Conservation (phyloP, 106 monocot species). For the Iris macrosiphon region DNA sequence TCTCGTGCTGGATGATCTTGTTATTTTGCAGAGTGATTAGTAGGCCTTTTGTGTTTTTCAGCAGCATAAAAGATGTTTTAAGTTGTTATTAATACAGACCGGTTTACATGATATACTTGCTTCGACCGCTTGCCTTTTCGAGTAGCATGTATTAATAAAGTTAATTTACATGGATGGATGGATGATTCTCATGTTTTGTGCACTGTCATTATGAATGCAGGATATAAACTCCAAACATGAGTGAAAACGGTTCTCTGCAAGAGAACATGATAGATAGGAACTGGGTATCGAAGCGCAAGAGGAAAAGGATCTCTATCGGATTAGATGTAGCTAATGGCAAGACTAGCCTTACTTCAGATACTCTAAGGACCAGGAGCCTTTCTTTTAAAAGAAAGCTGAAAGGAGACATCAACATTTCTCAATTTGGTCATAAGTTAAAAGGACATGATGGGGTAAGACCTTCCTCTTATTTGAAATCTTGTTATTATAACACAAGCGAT, state of each 20-base stretch:
- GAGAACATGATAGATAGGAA: constrained; percentile 57
- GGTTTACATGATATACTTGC: no score
- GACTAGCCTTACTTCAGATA: no score
- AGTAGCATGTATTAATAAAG: no score
- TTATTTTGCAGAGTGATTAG: no score
- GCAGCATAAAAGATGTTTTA: no score
- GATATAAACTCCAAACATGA: constrained; percentile 31
- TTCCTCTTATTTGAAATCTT: no score
- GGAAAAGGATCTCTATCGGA: constrained; percentile 38
- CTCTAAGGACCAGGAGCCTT: no score
- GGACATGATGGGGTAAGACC: constrained; percentile 75
- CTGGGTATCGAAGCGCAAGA: constrained; percentile 77
- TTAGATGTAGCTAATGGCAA: constrained; percentile 18
- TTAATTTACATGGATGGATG: no score
- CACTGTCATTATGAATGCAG: constrained; percentile 7
- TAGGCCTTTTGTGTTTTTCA: no score
- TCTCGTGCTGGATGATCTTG: not conserved
- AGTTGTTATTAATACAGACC: no score
- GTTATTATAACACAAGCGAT: no score
- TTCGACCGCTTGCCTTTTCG: no score
- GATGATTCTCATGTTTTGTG: not conserved
- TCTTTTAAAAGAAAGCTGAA: constrained; percentile 27
- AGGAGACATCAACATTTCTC: constrained; percentile 24
- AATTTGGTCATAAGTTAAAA: constrained; percentile 38
- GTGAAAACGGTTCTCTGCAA: constrained; percentile 31